phyloP scores from a whole-genome alignment of 2,329 filamentous ascomycete species.

The Talaromyces sp. region DNA sequence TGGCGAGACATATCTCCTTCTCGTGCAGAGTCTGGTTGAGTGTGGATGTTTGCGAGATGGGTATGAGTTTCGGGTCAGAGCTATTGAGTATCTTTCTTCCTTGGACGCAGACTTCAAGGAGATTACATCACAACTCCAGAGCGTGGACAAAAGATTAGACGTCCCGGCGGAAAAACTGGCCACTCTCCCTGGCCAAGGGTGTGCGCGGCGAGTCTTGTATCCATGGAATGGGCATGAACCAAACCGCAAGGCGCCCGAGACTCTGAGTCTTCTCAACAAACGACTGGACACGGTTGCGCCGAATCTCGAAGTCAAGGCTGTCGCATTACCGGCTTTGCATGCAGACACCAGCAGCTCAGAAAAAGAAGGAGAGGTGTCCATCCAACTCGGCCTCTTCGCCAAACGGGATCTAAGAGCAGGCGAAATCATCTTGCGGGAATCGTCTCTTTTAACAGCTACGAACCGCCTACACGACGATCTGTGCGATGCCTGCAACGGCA shows the following conservation, averaged over 20 bases:
- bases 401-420: constrained; percentile 73
- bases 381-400: constrained; percentile 87
- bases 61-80: constrained; percentile 38
- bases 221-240: constrained; percentile 62
- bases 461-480: constrained; percentile 80
- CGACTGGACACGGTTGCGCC: constrained; percentile 67
- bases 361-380: constrained; percentile 43
- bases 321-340: constrained; percentile 69
- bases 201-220: constrained; percentile 54
- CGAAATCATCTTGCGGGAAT: constrained; percentile 74
- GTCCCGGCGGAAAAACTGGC: constrained; percentile 21
- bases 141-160: background rate
- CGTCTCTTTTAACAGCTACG: constrained; percentile 81
- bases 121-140: background rate
- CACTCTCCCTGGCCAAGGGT: constrained; percentile 37
- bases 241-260: constrained; percentile 52
- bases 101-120: constrained; percentile 16
- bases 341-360: constrained; percentile 21
- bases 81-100: constrained; percentile 21
- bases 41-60: constrained; percentile 43
- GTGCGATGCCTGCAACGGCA: constrained; percentile 82
- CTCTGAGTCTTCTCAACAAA: constrained; percentile 66
- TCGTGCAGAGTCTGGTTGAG: constrained; percentile 35
- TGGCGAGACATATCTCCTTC: constrained; percentile 34
- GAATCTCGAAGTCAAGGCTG: constrained; percentile 74